Conservation (phyloP, 106 monocot genomes). For the Gastrodia elata region DNA sequence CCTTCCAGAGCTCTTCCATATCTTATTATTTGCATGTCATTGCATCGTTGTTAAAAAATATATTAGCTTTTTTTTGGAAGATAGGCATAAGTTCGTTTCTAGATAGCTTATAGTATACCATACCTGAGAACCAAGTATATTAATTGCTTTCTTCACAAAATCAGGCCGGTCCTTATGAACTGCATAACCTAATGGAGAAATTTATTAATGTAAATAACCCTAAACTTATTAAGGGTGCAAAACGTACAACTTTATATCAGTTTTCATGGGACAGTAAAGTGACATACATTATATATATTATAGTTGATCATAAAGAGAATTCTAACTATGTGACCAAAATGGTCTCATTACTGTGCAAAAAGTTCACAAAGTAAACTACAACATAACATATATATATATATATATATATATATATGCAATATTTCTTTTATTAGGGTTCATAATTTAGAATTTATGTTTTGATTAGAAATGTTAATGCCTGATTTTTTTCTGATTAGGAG, state of each 20-base stretch:
- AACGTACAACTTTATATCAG: neutral
- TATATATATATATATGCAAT: too few species aligned
- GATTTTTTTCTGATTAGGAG: too few species aligned
- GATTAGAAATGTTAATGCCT: too few species aligned
- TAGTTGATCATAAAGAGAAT: neutral
- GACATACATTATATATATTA: neutral
- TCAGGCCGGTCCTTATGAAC: constrained; percentile 11
- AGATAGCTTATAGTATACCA: constrained; percentile 22
- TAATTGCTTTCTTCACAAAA: constrained; percentile 20
- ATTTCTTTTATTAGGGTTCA: too few species aligned
- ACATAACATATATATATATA: neutral
- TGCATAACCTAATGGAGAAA: constrained; percentile 1
- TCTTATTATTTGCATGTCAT: constrained; percentile 34
- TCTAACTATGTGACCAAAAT: neutral
- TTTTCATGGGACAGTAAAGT: neutral
- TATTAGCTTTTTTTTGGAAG: neutral
- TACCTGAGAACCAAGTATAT: constrained; percentile 19
- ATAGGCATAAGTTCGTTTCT: neutral
- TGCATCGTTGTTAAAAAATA: neutral
- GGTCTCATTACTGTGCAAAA: neutral
- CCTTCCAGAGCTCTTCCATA: constrained; percentile 25
- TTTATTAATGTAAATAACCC: neutral
- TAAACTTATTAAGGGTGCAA: neutral
- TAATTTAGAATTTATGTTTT: too few species aligned
- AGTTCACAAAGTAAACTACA: neutral